Evolutionary conservation across 805 yeast genomes (phyloP).

Genomic region (Candida parachauliodes): DNA sequence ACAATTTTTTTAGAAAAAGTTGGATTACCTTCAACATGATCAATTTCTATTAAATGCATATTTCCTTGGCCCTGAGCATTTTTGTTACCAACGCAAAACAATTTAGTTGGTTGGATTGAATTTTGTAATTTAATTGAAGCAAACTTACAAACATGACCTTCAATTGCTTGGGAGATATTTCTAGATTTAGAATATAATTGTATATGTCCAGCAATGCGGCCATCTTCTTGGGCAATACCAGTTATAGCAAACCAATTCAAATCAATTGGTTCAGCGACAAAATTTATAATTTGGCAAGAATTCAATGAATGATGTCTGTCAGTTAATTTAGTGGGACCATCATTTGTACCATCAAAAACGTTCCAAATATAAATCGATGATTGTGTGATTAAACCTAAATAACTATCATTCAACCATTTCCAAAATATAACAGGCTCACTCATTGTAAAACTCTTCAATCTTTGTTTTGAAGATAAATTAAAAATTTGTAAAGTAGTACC

Average conservation of each 20-base stretch:
- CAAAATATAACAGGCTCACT: conserved; percentile 89
- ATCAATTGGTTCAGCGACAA: conserved; percentile 67
- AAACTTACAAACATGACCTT: conserved; percentile 95
- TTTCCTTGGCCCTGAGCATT: conserved; percentile 67
- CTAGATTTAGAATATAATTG: conserved; percentile 87
- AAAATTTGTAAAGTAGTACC: conserved; percentile 95
- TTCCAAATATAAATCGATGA: conserved; percentile 76
- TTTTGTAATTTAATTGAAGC: conserved; percentile 73
- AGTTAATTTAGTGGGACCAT: conserved; percentile 78
- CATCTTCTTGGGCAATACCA: conserved; percentile 92
- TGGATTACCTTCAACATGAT: conserved; percentile 85
- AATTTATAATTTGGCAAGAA: conserved; percentile 85
- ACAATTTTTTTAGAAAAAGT: conserved; percentile 82
- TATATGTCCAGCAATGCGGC: conserved; percentile 92
- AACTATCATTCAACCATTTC: conserved; percentile 81
- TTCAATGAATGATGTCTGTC: conserved; percentile 77
- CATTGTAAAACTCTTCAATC: conserved; percentile 82
- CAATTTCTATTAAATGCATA: conserved; percentile 92
- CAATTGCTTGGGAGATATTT: conserved; percentile 92
- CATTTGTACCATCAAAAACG: conserved; percentile 71
- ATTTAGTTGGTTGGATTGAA: conserved; percentile 70
- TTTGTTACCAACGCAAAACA: conserved; percentile 91
- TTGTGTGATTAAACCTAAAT: conserved; percentile 82
- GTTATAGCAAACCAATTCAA: conserved; percentile 92
- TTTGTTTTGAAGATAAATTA: conserved; percentile 80